Evolutionary conservation across 345 rosid species (phyloP).

Genomic region (Populus deltoides): DNA sequence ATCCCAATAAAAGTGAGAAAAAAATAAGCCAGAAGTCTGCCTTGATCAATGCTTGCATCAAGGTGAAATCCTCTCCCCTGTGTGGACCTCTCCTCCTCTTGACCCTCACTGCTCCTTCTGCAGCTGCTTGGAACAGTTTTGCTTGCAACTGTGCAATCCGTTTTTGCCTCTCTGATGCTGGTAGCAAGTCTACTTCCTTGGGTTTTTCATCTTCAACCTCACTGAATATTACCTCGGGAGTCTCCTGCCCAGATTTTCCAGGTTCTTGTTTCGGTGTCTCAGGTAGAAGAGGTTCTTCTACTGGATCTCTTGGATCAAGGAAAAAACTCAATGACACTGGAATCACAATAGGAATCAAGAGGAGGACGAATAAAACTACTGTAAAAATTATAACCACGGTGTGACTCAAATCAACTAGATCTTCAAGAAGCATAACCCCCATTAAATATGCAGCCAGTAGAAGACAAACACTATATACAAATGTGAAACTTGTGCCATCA

Average conservation of each 20-base stretch:
- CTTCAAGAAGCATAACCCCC: constrained; percentile 90
- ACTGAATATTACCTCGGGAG: constrained; percentile 63
- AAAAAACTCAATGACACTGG: constrained; percentile 58
- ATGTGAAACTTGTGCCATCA: constrained; percentile 60
- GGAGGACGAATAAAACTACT: constrained; percentile 54
- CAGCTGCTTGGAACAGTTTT: constrained; percentile 79
- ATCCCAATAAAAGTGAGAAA: constrained; percentile 77
- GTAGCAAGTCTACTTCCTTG: constrained; percentile 78
- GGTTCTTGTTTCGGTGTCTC: constrained; percentile 46
- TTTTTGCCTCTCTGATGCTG: constrained; percentile 74
- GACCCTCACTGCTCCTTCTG: constrained; percentile 84
- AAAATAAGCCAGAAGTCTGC: constrained; percentile 96
- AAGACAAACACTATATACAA: constrained; percentile 74
- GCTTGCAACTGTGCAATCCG: constrained; percentile 80
- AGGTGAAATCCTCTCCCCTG: constrained; percentile 92
- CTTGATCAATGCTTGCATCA: constrained; percentile 80
- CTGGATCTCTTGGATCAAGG: constrained; percentile 36
- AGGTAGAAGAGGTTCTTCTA: constrained; percentile 60
- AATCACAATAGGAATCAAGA: constrained; percentile 62
- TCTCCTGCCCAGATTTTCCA: constrained; percentile 38
- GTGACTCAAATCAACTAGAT: constrained; percentile 57
- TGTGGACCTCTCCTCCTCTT: constrained; percentile 79
- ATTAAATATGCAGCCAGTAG: constrained; percentile 80
- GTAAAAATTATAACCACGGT: constrained; percentile 48
- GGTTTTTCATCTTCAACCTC: constrained; percentile 98